These are phyloP conservation scores for Obba rivulosa DNA, from an alignment of 768 basidiomycete genomes.

Conservation along the genomic window DNA sequence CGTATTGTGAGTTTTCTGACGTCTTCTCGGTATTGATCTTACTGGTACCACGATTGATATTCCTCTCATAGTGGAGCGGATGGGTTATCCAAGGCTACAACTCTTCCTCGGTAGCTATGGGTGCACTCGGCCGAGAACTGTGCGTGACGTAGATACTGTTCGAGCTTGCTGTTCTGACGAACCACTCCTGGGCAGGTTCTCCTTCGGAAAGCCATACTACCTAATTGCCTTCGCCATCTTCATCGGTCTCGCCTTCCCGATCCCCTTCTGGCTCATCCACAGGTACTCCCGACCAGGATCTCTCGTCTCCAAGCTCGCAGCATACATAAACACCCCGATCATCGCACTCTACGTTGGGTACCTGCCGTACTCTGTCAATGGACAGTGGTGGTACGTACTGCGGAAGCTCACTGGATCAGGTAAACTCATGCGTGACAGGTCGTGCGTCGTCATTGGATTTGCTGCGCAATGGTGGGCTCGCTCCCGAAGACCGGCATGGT, in stretches of 20 bases:
- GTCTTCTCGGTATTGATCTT: neutral
- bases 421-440: slow-evolving; percentile 11
- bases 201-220: slow-evolving; percentile 41
- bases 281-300: slow-evolving; percentile 31
- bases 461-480: slow-evolving; percentile 46
- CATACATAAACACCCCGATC: slow-evolving; percentile 43
- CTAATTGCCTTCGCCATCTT: slow-evolving; percentile 46
- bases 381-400: slow-evolving; percentile 38
- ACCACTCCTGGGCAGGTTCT: slow-evolving; percentile 24
- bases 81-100: slow-evolving; percentile 51
- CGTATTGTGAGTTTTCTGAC: slow-evolving; percentile 31
- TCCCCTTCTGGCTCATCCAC: slow-evolving; percentile 45
- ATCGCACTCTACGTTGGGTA: slow-evolving; percentile 30
- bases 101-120: slow-evolving; percentile 51
- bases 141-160: slow-evolving; percentile 4
- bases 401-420: neutral
- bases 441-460: slow-evolving; percentile 46
- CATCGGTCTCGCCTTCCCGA: slow-evolving; percentile 42
- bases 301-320: slow-evolving; percentile 27
- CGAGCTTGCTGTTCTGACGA: too few relatives aligned
- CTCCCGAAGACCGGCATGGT: slow-evolving; percentile 37
- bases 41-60: neutral
- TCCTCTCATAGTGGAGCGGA: slow-evolving; percentile 36
- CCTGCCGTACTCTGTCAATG: slow-evolving; percentile 49
- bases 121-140: slow-evolving; percentile 48